phyloP scores from a whole-genome alignment of 495 filamentous ascomycete species.

The Penicillium malachiteum region DNA sequence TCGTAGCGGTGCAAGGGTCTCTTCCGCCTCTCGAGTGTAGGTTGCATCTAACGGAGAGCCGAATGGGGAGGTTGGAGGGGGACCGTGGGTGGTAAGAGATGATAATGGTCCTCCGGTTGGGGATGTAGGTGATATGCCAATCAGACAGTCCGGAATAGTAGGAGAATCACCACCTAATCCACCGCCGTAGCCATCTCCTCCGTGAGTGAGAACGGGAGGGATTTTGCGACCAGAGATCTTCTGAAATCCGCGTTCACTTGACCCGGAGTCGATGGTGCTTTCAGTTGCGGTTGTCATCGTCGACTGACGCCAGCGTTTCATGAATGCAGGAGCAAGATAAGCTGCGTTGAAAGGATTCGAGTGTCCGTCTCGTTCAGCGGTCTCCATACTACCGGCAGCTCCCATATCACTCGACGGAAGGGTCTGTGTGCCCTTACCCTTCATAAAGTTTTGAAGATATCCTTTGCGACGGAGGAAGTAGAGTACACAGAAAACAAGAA shows the following conservation, averaged over 20 bases:
- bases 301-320: conserved; percentile 42
- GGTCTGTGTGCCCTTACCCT: conserved; percentile 18
- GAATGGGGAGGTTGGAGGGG: conserved; percentile 35
- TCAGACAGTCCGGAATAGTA: conserved; percentile 14
- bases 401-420: conserved; percentile 29
- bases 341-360: conserved; percentile 58
- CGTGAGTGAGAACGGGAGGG: conserved; percentile 64
- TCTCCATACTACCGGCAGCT: conserved; percentile 24
- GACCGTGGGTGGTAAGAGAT: conserved; percentile 29
- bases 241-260: conserved; percentile 56
- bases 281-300: conserved; percentile 45
- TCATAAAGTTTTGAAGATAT: conserved; percentile 13
- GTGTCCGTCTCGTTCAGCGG: conserved; percentile 53
- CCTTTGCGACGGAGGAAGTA: conserved; percentile 54
- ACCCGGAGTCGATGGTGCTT: conserved; percentile 31
- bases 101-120: conserved; percentile 13
- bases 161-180: conserved; percentile 27
- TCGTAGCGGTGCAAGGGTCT: conserved; percentile 35
- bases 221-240: conserved; percentile 71
- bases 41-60: conserved; percentile 39
- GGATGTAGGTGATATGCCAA: conserved; percentile 16
- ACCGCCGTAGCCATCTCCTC: conserved; percentile 70
- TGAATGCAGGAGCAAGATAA: conserved; percentile 46
- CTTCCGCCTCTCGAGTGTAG: conserved; percentile 36
- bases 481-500: conserved; percentile 55